These are phyloP conservation scores for Mortierella alpina DNA, from an alignment of 192 early-diverging fungal species.

Conservation along the genomic window DNA sequence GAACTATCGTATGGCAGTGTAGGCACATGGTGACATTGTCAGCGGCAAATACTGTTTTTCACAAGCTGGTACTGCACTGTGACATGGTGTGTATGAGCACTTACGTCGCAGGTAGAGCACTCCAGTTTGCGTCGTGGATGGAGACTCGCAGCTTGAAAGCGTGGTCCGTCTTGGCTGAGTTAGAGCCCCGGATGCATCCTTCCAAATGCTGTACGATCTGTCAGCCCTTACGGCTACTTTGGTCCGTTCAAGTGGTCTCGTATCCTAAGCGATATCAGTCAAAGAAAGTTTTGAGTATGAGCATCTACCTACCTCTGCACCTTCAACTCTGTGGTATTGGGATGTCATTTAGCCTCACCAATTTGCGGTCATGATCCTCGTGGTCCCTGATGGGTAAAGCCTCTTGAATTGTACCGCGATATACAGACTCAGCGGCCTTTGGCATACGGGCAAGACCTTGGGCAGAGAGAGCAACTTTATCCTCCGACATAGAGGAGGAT, in stretches of 20 bases:
- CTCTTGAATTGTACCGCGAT: no score
- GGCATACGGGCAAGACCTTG: no score
- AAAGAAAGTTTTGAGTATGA: background rate
- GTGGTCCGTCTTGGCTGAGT: slow-evolving; percentile 5
- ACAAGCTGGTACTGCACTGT: no score
- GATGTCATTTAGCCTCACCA: no score
- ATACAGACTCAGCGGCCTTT: no score
- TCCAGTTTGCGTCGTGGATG: slow-evolving; percentile 14
- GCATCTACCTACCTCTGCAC: no score
- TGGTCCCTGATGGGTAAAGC: no score
- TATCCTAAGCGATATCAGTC: background rate
- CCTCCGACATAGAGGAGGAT: no score
- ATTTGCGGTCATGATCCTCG: no score
- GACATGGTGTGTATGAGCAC: background rate
- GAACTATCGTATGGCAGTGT: slow-evolving; percentile 3
- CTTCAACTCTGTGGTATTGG: no score
- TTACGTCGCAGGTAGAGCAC: slow-evolving; percentile 29
- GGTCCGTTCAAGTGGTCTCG: background rate
- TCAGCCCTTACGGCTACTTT: background rate
- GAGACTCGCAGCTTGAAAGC: slow-evolving; percentile 17
- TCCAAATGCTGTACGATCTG: slow-evolving; percentile 2
- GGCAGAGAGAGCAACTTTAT: no score
- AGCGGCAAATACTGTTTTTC: background rate
- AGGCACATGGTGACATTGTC: background rate
- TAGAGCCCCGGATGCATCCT: background rate